phyloP scores from a whole-genome alignment of 2,329 filamentous ascomycete genomes.

The Macrophomina tecta region DNA sequence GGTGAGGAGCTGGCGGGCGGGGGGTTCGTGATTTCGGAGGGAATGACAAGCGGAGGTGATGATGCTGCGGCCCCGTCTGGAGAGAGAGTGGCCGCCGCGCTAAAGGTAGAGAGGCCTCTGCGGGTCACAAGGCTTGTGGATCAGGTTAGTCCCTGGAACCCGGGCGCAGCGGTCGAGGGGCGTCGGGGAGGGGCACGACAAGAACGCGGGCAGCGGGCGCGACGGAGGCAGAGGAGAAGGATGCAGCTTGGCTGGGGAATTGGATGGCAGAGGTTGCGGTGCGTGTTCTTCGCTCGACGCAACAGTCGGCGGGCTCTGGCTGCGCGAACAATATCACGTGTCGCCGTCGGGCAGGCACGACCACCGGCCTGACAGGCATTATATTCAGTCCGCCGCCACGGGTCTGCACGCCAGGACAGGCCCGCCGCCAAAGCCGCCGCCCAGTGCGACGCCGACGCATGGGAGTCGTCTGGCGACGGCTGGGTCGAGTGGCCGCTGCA shows the following conservation, averaged over 20 bases:
- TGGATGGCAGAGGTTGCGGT: slow-evolving; percentile 22
- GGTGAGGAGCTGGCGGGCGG: slow-evolving; percentile 6
- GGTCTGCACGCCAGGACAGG: neutral
- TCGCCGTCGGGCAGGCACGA: slow-evolving; percentile 14
- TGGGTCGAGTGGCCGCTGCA: neutral
- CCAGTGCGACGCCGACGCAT: neutral
- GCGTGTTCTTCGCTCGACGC: slow-evolving; percentile 18
- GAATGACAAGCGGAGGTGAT: slow-evolving; percentile 28
- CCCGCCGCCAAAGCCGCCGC: neutral
- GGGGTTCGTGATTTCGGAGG: slow-evolving; percentile 26
- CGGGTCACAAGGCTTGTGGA: slow-evolving; percentile 25
- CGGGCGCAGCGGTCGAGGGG: slow-evolving; percentile 20
- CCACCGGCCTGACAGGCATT: neutral
- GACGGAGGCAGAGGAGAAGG: slow-evolving; percentile 16
- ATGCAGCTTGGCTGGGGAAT: slow-evolving; percentile 15
- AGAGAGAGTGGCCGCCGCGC: slow-evolving; percentile 26
- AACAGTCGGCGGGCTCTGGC: slow-evolving; percentile 21
- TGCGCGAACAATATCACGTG: slow-evolving; percentile 5
- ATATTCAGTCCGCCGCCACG: slow-evolving; percentile 4
- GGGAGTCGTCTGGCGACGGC: neutral
- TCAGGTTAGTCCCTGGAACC: slow-evolving; percentile 15
- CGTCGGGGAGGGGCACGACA: slow-evolving; percentile 23
- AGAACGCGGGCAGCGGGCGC: slow-evolving; percentile 21
- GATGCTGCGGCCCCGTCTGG: slow-evolving; percentile 27
- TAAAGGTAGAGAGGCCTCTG: slow-evolving; percentile 26